Evolutionary conservation across 2,329 filamentous ascomycete species (phyloP), one percentile per base, ranked within the genome.

Genomic region (Orbilia javanica): DNA sequence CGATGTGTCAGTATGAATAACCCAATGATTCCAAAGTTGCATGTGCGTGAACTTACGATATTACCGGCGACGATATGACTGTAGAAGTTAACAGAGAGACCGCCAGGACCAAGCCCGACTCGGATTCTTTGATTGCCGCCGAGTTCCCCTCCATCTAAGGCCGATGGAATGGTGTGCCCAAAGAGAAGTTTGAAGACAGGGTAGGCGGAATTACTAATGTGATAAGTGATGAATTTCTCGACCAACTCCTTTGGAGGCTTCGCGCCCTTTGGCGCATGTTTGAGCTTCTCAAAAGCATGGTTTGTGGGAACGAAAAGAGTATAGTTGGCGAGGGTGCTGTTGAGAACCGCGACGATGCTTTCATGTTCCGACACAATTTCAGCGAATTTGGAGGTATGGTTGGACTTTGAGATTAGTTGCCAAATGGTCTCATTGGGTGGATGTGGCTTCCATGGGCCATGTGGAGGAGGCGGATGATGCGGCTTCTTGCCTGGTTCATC

Each of bases 291-390:
- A 81, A 97, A 95, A 0, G 93, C 93, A 62, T 87, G 85, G 83
- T 97, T 89, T 0, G 89, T 90, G 0, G 94, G 94, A 1, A 92
- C 92, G 82, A 97, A 96, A 63, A 96, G 84, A 0, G 94, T 97
- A 82, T 91, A 89, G 84, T 95, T 94, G 22, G 88, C 86, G 39
- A 88, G 85, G 1, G 92, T 95, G 82, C 88, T 88, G 84, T 96
- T 96, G 29, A 97, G 88, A 2, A 90, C 83, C 67, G 91, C 84
- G 39, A 95, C 90, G 0, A 97, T 85, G 65, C 93, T 89, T 0
- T 90, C 87, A 82, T 92, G 90, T 78, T 93, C 87, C 79, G 91
- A 87, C 80, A 97, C 88, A n/a, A 94, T 86, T 82, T 91, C 88
- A 29, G 91, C 90, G 52, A 97, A 91, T 83, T 90, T 92, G 60